Evolutionary conservation across 345 rosid genomes (phyloP).

Genomic region (Hibiscus syriacus): DNA sequence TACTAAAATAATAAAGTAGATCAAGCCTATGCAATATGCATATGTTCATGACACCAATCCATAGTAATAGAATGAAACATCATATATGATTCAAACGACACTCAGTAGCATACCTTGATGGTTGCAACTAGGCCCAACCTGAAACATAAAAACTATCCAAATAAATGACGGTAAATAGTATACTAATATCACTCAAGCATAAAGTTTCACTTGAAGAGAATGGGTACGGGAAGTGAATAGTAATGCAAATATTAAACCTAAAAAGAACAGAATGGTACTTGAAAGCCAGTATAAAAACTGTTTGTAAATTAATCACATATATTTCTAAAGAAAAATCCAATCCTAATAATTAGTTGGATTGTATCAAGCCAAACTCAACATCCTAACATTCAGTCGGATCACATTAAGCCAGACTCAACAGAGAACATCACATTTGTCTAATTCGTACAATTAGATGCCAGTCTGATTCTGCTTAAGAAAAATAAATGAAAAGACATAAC

Average conservation of each 20-base stretch:
- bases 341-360: background rate
- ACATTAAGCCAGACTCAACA: background rate
- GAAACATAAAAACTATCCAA: slow-evolving; percentile 26
- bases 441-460: background rate
- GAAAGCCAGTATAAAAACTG: background rate
- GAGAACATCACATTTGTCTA: background rate
- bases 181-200: background rate
- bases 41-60: background rate
- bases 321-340: background rate
- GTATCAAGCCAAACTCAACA: background rate
- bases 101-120: slow-evolving; percentile 61
- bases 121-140: slow-evolving; percentile 98
- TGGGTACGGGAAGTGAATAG: background rate
- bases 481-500: background rate
- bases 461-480: background rate
- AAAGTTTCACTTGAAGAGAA: background rate
- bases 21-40: background rate
- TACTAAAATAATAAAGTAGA: background rate
- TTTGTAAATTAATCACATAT: too few species aligned
- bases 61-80: background rate
- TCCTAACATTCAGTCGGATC: background rate
- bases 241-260: background rate
- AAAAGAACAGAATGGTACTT: background rate
- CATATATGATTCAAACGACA: background rate
- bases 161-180: slow-evolving; percentile 4